phyloP scores from a whole-genome alignment of 202 grass and related monocot species.

The Schoenoplectus triqueter region DNA sequence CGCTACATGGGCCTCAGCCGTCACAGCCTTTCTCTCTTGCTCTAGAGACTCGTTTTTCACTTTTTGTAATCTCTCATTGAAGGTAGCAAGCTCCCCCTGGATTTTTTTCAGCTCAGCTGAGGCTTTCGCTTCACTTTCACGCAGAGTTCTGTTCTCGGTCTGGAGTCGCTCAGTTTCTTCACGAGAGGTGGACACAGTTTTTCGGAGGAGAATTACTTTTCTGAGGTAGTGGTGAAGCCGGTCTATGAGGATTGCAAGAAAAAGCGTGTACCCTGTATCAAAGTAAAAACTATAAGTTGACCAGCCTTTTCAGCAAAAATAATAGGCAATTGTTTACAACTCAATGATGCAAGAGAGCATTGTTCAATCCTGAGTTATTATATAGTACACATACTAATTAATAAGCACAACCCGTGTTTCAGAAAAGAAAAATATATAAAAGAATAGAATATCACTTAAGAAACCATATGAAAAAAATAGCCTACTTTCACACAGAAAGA shows the following conservation, averaged over 20 bases:
- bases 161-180: constrained; percentile 81
- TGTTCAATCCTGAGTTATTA: background rate
- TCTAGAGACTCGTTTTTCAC: constrained; percentile 58
- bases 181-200: constrained; percentile 54
- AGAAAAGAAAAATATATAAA: background rate
- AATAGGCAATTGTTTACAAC: background rate
- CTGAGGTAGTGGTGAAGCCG: constrained; percentile 75
- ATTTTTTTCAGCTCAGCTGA: constrained; percentile 61
- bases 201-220: constrained; percentile 65
- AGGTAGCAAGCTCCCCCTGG: constrained; percentile 49
- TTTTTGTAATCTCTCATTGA: constrained; percentile 68
- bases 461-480: background rate
- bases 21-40: constrained; percentile 50
- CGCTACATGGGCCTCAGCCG: constrained; percentile 65
- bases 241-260: constrained; percentile 87
- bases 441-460: background rate
- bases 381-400: background rate
- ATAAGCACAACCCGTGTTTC: background rate
- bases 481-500: background rate
- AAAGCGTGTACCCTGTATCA: constrained; percentile 71
- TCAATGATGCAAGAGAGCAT: background rate
- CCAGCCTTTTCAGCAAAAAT: constrained; percentile 7
- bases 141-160: constrained; percentile 60
- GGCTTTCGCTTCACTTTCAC: constrained; percentile 66
- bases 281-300: background rate